Evolutionary conservation across 2,329 filamentous ascomycete species (phyloP).

Genomic region (Dendryphion nanum): DNA sequence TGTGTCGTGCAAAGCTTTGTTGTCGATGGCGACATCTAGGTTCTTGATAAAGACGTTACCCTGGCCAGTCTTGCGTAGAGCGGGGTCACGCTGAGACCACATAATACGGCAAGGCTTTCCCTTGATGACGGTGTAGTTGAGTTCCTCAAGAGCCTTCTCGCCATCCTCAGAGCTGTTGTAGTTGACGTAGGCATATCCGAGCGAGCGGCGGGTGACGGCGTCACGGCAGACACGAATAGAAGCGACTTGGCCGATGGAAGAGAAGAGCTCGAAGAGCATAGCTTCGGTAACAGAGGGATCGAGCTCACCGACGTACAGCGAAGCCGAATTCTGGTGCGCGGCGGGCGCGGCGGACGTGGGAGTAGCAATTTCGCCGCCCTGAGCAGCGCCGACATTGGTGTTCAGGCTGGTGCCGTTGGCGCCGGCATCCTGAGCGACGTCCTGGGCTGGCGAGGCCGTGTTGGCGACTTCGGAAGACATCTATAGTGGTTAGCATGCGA

Average conservation of each 20-base stretch:
- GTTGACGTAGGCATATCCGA: conserved; percentile 99
- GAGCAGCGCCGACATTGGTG: conserved; percentile 67
- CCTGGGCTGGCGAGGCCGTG: conserved; percentile 56
- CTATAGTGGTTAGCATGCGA: no score
- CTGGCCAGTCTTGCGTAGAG: conserved; percentile 97
- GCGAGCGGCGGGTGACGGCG: conserved; percentile 95
- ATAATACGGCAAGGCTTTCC: conserved; percentile 99
- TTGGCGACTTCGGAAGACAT: conserved; percentile 46
- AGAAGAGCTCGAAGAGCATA: conserved; percentile 99
- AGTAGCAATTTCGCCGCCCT: conserved; percentile 67
- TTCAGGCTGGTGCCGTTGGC: conserved; percentile 65
- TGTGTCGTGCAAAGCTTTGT: conserved; percentile 99
- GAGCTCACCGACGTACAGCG: conserved; percentile 98
- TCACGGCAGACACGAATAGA: conserved; percentile 99
- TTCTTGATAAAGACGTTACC: conserved; percentile 99
- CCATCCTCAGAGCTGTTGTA: conserved; percentile 97
- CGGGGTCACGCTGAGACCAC: conserved; percentile 99
- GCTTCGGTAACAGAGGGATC: conserved; percentile 97
- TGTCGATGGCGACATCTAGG: conserved; percentile 96
- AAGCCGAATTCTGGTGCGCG: conserved; percentile 90
- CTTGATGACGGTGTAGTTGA: conserved; percentile 99
- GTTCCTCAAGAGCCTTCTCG: conserved; percentile 96
- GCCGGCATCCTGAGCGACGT: conserved; percentile 72
- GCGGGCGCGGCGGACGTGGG: conserved; percentile 68
- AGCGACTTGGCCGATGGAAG: conserved; percentile 96